Percentiles rank a stretch among this genome's conserved stretches.
Evolutionary conservation across 306 rosid genomes (phyloP).

Genomic region (Delonix regia): DNA sequence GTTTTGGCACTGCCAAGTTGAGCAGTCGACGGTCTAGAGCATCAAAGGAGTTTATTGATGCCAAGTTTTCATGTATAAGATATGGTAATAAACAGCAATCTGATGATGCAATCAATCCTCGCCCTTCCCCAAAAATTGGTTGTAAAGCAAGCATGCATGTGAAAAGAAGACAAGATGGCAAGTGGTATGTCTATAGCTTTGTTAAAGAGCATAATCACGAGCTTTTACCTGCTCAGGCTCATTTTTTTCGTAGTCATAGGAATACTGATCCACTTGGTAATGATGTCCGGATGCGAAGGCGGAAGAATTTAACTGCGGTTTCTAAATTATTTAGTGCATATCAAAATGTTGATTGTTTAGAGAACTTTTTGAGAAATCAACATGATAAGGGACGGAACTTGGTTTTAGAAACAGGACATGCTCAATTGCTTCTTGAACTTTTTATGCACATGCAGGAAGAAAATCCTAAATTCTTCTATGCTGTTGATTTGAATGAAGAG

Average conservation of each 20-base stretch:
- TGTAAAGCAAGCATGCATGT: constrained; percentile 72
- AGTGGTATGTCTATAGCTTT: constrained; percentile 63
- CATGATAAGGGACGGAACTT: constrained; percentile 52
- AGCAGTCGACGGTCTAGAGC: constrained; percentile 73
- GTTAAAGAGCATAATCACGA: constrained; percentile 68
- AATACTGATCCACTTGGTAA: constrained; percentile 49
- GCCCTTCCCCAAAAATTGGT: constrained; percentile 70
- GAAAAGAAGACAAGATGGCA: constrained; percentile 64
- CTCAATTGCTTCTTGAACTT: constrained; percentile 61
- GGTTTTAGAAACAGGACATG: constrained; percentile 60
- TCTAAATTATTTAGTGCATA: constrained; percentile 55
- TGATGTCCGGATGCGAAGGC: constrained; percentile 61
- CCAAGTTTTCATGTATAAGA: constrained; percentile 67
- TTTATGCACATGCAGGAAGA: constrained; percentile 68
- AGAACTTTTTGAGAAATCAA: constrained; percentile 52
- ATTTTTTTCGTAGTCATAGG: constrained; percentile 65
- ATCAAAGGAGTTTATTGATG: constrained; percentile 65
- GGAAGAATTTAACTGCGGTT: constrained; percentile 50
- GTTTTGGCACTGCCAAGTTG: constrained; percentile 71
- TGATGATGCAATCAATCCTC: constrained; percentile 69
- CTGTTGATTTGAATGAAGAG: constrained; percentile 67
- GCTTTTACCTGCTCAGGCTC: constrained; percentile 65
- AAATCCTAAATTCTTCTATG: constrained; percentile 64
- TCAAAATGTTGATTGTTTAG: constrained; percentile 62
- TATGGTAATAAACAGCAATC: constrained; percentile 74